Evolutionary conservation across 805 yeast genomes (phyloP), one percentile per base, ranked within the genome.

Genomic region (Yarrowia sp.): DNA sequence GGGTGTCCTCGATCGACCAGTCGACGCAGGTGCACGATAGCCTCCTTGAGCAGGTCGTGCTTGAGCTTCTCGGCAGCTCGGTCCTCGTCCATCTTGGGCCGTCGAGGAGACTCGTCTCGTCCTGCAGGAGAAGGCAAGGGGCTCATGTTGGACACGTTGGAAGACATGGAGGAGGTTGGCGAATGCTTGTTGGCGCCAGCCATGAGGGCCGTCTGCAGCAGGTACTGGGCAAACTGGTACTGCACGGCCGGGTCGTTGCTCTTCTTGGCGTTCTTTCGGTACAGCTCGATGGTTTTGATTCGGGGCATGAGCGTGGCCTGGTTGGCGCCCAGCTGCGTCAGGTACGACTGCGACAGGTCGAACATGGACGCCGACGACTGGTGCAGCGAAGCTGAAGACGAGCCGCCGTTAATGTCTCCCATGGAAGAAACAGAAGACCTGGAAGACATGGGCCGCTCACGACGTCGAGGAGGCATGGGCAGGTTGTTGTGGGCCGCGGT

Each of bases 141-240:
- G 43, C 50, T 43, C 44, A 45, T 31, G 36, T 35, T 38, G n/a
- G 48, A 39, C 17, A 60, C 43, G 53, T 41, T 41, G 28, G 64
- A 58, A 5, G 41, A 33, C 41, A 35, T 36, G 38, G 65, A 48
- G 2, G 65, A 47, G n/a, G 58, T 15, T n/a, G 41, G 39, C 36
- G 64, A 55, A 41, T 55, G 61, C 61, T 55, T 47, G 47, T 28
- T 63, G 15, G 71, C 65, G 31, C 71, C 71, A 8, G 75, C 70
- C 31, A 73, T 66, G 35, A 92, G 79, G 1, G 96, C 96, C 0
- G 96, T 89, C 74, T 90, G 93, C 61, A 91, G 77, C 86, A 90
- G 87, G 74, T 89, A 90, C 76, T 91, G 95, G 1, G 98, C 97
- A 73, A 90, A 92, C 72, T 91, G 91, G 75, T 91, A 90, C 70